Evolutionary conservation across 208 protist species (phyloP), one percentile per base, ranked within the genome.

Genomic region (Acanthamoeba sp.): DNA sequence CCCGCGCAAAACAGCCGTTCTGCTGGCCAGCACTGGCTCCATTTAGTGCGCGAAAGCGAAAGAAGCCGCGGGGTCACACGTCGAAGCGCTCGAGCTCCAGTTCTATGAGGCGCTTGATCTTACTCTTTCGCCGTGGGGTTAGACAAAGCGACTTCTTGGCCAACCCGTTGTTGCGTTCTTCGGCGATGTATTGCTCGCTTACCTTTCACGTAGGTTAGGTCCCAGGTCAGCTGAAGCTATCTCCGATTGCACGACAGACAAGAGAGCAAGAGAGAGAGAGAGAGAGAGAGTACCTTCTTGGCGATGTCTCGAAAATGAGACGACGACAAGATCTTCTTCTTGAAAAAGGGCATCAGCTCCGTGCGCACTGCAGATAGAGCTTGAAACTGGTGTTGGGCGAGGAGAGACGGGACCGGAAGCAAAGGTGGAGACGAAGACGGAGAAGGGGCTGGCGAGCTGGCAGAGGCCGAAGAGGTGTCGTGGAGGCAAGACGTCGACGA

Each of bases 331-430:
- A 71, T 10, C 20, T 71, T 50, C 55, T 71, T 66, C 55, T 91
- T 91, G 55, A 42, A 91, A 40, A 91, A 48, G 22, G 84, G 84
- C 84, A 91, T 91, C 48, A 91, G 59, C 84, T 91, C 84, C 0
- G 55, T 38, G 59, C 84, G 84, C 50, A 91, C 59, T 64, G 59
- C 50, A 91, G 84, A 91, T 40, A 91, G 55, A 73, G 84, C 84
- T 48, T 91, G 84, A 71, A 91, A 91, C 55, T 91, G 50, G 84
- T 91, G 84, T 91, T 91, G 84, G 10, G 32, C 27, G 36, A 66
- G 32, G 36, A 91, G 84, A 50, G 50, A 50, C 0, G 34, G 32
- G n/a, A 52, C 50, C 27, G 48, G 27, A 18, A 38, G n/a, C 0
- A 22, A 48, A 16, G 48, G 34, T 45, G 80, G 36, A 7, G 80